Evolutionary conservation across 2,329 filamentous ascomycete genomes (phyloP), one percentile per base, ranked within the genome.

Genomic region (Fonsecaea pedrosoi): DNA sequence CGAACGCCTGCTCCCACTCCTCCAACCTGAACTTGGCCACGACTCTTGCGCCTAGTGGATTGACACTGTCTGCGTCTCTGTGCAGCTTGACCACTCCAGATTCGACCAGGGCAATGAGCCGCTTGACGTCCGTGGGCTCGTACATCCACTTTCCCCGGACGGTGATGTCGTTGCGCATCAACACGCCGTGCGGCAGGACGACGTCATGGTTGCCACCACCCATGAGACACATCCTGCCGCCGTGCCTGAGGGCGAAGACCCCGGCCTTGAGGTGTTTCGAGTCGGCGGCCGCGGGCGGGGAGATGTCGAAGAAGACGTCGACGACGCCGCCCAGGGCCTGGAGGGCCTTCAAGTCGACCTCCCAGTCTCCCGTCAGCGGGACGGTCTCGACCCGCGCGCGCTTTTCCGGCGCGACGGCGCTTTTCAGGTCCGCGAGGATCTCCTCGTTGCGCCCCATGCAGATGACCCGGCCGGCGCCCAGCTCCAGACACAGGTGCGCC

Each of bases 251-350:
- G 6, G 78, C 75, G 15, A 71, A 54, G 48, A 81, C 76, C 9
- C 78, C 78, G 1, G 72, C 70, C 69, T 78, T 77, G 18, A 81
- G 70, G 57, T 81, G 81, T 1, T 78, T 76, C 3, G 79, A 77
- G 0, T 78, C 77, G 3, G 74, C 74, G 1, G 70, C 70, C 2
- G 77, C 77, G 0, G 77, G 74, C 0, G 84, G 83, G 0, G 80
- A 79, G 35, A 84, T 79, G 69, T 86, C 84, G 61, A 85, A 75
- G 66, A 78, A 81, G 0, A 78, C 81, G 69, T 86, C 83, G 5
- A 78, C 74, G 9, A 71, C 68, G 0, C 78, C 78, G 32, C 75
- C 75, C 0, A 72, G 70, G 32, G 69, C 68, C 37, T 54, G 54
- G 32, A 84, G 69, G 0, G 77, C 77, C 0, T 71, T 70, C 0